Base-by-base conservation (phyloP, 2,329 filamentous ascomycete species). In the Diaporthe citri region DNA sequence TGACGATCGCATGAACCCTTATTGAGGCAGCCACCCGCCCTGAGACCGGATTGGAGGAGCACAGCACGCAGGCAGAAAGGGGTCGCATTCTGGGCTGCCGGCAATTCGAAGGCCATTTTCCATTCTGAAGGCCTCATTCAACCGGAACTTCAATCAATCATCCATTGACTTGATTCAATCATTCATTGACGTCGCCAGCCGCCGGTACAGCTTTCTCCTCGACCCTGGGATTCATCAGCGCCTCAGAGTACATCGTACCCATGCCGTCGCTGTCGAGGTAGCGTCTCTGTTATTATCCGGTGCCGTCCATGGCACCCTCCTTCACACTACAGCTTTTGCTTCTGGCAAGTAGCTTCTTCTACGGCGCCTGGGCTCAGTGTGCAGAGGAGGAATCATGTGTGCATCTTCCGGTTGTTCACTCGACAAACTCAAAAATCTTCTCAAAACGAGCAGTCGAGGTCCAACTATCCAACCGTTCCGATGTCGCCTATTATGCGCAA, bases 401-500 rank as follows among this genome's bases (percentile, higher is more conserved):
- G 52, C 85, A 86, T 76, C 78, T 86, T 74, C 85, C 83, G 36
- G 82, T 87, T 64, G 80, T 87, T 56, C 85, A 87, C 76, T 86
- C 85, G 36, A 86, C 84, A 69, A 86, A 86, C 76, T 77, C 79
- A 46, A 78, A 82, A 31, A 79, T 83, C 66, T 86, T 88, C 72
- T 79, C 82, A 59, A 84, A 85, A 57, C 83, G 87, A 43, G 85
- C 84, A 25, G 81, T 87, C 55, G 84, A 87, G 64, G 80, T 88
- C 3, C 80, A 84, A 66, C 81, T 90, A 39, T 85, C 86, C 43
- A 89, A 89, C 80, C 84, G 88, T 25, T 86, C 87, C 5, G 88
- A 90, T 78, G 84, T 90, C 36, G 88, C 88, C 59, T 90, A 90
- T 80, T 90, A 89, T 77, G 70, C 75, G 17, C 74, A 76, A 86